A percentile compares a stretch with the other conserved stretches of the same genome.
Evolutionary conservation across 108 stramenopile genomes (phyloP).

Genomic region (Conticribra guillardii): DNA sequence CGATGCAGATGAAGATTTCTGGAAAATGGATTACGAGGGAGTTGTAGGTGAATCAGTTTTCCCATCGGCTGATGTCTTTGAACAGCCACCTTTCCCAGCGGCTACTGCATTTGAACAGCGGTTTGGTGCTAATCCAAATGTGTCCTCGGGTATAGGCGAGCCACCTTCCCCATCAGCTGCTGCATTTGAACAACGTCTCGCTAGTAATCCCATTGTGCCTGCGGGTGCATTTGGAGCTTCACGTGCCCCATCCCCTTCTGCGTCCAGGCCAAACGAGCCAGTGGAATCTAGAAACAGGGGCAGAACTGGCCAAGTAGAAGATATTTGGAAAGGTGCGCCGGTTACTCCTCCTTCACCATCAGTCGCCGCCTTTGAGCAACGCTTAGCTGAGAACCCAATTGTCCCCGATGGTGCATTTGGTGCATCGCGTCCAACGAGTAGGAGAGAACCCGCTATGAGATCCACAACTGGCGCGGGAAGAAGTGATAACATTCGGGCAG

Average conservation of each 20-base stretch:
- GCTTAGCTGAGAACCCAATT: conserved; percentile 32
- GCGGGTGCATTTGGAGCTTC: conserved; percentile 14
- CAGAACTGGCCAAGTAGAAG: background rate
- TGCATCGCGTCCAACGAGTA: conserved; percentile 22
- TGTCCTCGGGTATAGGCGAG: background rate
- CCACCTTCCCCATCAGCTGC: background rate
- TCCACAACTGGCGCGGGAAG: conserved; percentile 6
- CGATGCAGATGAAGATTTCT: conserved; percentile 2
- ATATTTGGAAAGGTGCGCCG: background rate
- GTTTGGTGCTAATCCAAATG: too few relatives aligned
- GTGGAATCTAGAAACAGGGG: background rate
- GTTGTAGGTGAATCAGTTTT: conserved; percentile 3
- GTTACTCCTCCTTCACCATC: background rate
- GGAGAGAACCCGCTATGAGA: conserved; percentile 18
- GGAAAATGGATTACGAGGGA: background rate
- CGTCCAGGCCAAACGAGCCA: background rate
- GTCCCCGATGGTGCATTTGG: conserved; percentile 35
- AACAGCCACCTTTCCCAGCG: conserved; percentile 4
- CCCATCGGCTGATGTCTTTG: conserved; percentile 26
- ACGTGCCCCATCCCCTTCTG: too few relatives aligned
- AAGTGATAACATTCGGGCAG: conserved; percentile 32
- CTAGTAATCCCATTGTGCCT: conserved; percentile 37
- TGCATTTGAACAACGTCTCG: conserved; percentile 31
- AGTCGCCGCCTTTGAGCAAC: conserved; percentile 7
- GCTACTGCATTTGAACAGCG: conserved; percentile 31